Evolutionary conservation across 305 asterid genomes (phyloP), one percentile per base, ranked within the genome.

Genomic region (Fraxinus ornus): DNA sequence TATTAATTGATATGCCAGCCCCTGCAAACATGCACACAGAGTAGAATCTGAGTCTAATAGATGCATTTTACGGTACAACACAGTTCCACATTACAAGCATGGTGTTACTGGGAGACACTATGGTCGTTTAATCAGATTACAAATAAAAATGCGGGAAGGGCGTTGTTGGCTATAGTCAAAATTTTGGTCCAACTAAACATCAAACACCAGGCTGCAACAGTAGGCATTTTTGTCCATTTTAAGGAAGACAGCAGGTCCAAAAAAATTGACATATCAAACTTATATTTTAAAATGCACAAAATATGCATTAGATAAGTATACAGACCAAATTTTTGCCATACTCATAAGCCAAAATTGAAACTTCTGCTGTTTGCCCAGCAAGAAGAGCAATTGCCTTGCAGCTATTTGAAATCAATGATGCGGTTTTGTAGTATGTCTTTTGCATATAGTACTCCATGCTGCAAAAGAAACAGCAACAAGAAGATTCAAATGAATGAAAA

Each of bases 361-460:
- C 97, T 87, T 96, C 97, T 22, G 99, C 74, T 70, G 95, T 88
- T 86, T 96, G 98, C 22, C 99, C 99, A 68, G 95, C 97, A 79
- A 96, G 97, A 80, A 95, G 92, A 60, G 98, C 97, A 75, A 94
- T 88, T 7, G 99, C 90, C 85, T 96, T 93, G 88, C 98, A 94
- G 87, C 99, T 96, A 87, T 96, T 94, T 85, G 98, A 96, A 86
- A 96, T 93, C 89, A 96, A 80, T 35, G 99, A 96, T 36, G 98
- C 98, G 49, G 99, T 94, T 90, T 96, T 96, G 86, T 91, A 96
- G 90, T 93, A 94, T 66, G 99, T 94, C 93, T 96, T 94, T 87
- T 94, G 95, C 98, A 96, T 90, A 87, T 96, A 96, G 88, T 96
- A 91, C n/a, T 96, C 99, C 99, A 96, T 96, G 92, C 99, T 95